Conservation (phyloP, 2,329 filamentous ascomycete genomes). For the Botrytis sinoallii region DNA sequence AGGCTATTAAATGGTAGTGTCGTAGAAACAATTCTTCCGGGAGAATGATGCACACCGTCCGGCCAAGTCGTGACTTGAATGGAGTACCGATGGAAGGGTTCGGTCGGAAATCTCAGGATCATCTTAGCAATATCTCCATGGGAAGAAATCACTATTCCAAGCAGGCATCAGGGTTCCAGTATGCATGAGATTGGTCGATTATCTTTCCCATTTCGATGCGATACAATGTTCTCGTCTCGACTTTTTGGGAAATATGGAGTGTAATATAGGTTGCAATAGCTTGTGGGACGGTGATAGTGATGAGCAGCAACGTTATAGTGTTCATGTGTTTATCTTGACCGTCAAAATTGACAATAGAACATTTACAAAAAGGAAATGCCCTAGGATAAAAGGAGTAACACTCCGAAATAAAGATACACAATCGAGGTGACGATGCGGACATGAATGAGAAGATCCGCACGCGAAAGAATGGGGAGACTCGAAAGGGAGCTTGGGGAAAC, state of each 20-base stretch:
- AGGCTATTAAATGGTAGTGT: constrained; percentile 9
- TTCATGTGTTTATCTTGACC: background rate
- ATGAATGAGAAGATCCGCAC: background rate
- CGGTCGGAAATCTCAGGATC: constrained; percentile 20
- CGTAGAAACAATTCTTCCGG: constrained; percentile 1
- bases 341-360: background rate
- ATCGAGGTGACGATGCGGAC: background rate
- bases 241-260: constrained; percentile 13
- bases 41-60: constrained; percentile 3
- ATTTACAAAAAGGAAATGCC: background rate
- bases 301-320: background rate
- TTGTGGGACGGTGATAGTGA: constrained; percentile 3
- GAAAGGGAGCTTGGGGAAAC: background rate
- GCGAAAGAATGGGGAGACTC: background rate
- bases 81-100: constrained; percentile 19
- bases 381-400: background rate
- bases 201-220: background rate
- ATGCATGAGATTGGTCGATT: constrained; percentile 19
- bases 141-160: background rate
- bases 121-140: constrained; percentile 16
- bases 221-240: constrained; percentile 3
- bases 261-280: background rate
- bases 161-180: constrained; percentile 15
- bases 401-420: background rate
- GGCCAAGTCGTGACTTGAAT: constrained; percentile 15